phyloP scores from a whole-genome alignment of 306 rosid genomes.

The Quercus berberidifolia region DNA sequence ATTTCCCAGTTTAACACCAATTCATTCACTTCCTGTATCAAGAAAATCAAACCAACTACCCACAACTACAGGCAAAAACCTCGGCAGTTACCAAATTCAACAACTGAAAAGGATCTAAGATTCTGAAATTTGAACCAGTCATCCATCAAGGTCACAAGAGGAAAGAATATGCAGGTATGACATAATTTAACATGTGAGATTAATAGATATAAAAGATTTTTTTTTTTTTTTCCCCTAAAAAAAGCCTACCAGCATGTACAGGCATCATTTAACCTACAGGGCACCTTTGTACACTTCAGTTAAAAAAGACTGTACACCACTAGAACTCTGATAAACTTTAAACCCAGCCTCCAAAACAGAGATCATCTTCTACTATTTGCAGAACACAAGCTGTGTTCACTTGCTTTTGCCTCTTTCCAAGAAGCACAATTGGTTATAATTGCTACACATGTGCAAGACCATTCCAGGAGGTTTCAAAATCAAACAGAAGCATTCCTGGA shows the following conservation, averaged over 20 bases:
- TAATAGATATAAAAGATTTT: neutral
- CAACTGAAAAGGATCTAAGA: neutral
- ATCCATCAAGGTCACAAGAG: neutral
- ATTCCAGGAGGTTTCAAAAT: constrained; percentile 43
- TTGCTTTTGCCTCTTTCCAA: constrained; percentile 1
- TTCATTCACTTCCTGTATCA: neutral
- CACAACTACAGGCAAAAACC: neutral
- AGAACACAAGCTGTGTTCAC: neutral
- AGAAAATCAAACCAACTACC: neutral
- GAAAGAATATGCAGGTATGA: neutral
- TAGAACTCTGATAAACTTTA: neutral
- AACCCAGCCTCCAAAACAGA: neutral
- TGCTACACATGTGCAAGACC: constrained; percentile 26
- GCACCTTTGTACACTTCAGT: constrained; percentile 12
- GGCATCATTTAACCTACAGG: constrained; percentile 23
- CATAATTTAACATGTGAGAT: neutral
- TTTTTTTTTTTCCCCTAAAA: too few species aligned
- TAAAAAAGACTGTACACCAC: constrained; percentile 16
- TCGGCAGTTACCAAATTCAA: neutral
- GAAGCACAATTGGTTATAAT: constrained; percentile 11
- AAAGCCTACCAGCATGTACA: constrained; percentile 9
- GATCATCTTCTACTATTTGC: neutral
- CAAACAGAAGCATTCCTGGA: constrained; percentile 27
- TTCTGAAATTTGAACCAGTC: neutral
- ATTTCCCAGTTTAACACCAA: neutral